Percentiles rank a stretch among this genome's conserved stretches.
These are phyloP conservation scores for Proteromonas lacertae DNA, from an alignment of 352 stramenopile genomes.

Conservation along the genomic window DNA sequence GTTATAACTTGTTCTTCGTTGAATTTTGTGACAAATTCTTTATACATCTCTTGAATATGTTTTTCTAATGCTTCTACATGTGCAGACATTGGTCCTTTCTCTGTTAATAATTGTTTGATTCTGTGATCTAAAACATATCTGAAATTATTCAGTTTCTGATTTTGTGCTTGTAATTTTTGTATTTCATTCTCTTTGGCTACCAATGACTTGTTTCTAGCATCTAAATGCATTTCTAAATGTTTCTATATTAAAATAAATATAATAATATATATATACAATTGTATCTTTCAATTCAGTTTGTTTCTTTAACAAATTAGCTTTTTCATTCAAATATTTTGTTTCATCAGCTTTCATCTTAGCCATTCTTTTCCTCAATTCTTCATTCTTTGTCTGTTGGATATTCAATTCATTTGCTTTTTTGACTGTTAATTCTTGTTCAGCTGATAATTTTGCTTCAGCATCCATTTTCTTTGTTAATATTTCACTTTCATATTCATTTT, in stretches of 20 bases:
- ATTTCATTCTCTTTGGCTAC: conserved; percentile 16
- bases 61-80: conserved; percentile 16
- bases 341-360: too few species aligned
- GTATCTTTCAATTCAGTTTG: too few species aligned
- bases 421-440: conserved; percentile 11
- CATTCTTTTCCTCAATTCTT: too few species aligned
- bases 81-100: conserved; percentile 13
- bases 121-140: conserved; percentile 17
- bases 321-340: too few species aligned
- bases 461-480: conserved; percentile 17
- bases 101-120: conserved; percentile 15
- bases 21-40: conserved; percentile 14
- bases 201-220: conserved; percentile 14
- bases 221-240: conserved; percentile 14
- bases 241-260: too few species aligned
- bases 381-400: too few species aligned
- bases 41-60: conserved; percentile 13
- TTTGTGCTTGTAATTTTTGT: conserved; percentile 12
- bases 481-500: conserved; percentile 20
- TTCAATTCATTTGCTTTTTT: conserved; percentile 9
- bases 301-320: too few species aligned
- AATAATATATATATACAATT: too few species aligned
- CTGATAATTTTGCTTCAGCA: too few species aligned
- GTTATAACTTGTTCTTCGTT: too few species aligned
- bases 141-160: conserved; percentile 18